phyloP scores from a whole-genome alignment of 2,329 filamentous ascomycete genomes.

The Monosporascus ibericus region DNA sequence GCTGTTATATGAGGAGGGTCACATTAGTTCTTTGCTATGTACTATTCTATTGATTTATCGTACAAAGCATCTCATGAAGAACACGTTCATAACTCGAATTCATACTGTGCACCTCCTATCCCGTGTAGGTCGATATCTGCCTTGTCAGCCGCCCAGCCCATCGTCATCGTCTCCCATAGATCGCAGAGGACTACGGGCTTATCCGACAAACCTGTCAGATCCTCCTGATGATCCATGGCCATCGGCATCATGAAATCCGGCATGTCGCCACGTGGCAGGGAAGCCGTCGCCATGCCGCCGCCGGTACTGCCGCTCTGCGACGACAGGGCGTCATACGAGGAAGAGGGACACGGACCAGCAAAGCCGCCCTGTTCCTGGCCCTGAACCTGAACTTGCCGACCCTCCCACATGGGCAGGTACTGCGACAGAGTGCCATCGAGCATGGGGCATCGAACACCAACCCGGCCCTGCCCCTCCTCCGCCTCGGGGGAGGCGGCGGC shows the following conservation, averaged over 20 bases:
- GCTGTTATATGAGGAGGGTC: background rate
- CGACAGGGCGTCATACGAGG: constrained; percentile 2
- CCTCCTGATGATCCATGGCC: background rate
- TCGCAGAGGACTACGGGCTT: constrained; percentile 19
- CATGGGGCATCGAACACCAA: constrained; percentile 37
- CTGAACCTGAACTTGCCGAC: constrained; percentile 19
- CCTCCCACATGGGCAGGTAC: constrained; percentile 41
- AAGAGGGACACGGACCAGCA: too few relatives aligned
- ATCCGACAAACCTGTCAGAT: constrained; percentile 6
- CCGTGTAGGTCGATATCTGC: background rate
- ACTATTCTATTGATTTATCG: too few relatives aligned
- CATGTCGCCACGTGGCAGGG: background rate
- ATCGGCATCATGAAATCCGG: background rate
- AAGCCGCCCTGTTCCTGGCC: background rate
- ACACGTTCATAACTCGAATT: background rate
- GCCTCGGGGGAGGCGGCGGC: constrained; percentile 8
- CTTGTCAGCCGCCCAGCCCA: constrained; percentile 14
- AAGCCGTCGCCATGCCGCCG: constrained; percentile 2
- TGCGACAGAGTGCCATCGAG: constrained; percentile 43
- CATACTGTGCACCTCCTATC: background rate
- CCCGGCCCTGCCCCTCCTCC: constrained; percentile 6
- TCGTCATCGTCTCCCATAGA: constrained; percentile 22
- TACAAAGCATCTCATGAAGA: background rate
- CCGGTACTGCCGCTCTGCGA: constrained; percentile 3
- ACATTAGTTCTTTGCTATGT: background rate